Evolutionary conservation across 331 rosid species (phyloP), one percentile per base, ranked within the genome.

Genomic region (Saraca asoca): DNA sequence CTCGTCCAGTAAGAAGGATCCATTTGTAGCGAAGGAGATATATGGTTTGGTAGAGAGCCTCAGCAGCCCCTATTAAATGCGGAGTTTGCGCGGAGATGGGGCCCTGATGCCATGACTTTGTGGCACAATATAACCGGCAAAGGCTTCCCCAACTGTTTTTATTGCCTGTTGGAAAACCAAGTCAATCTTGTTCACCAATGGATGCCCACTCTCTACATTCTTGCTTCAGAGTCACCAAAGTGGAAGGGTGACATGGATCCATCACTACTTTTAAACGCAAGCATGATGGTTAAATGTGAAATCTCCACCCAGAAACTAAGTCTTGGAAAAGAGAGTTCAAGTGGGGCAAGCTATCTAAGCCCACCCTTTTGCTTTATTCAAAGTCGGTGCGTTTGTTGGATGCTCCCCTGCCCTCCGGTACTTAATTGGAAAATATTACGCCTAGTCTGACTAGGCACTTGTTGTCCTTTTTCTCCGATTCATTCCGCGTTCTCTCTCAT

Each of bases 81-180:
- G 33, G 14, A 61, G 5, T 73, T 53, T 19, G 59, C 8, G 19
- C 39, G 46, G 4, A 7, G 14, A 64, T 78, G 82, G 96, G 87
- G 2, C 84, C 88, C 57, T 16, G 10, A 17, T 79, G 85, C 87
- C 85, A 62, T 70, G 64, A 80, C 88, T 79, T 82, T 79, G 75
- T 72, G 81, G 81, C 84, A 85, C 88, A 85, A 19, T 19, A 9
- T 76, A 58, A 69, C 78, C 80, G 64, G 87, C 85, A 83, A 19
- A 29, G 66, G 73, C 78, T 73, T 52, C 77, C 79, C 78, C 79
- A 78, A 79, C 76, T 76, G 67, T 76, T 70, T 79, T n/a, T n/a
- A n/a, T 42, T 59, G 75, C 81, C 61, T 59, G 29, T 11, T n/a
- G n/a, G n/a, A 6, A 5, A 66, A 64, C 66, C 52, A 64, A 31